Percentiles rank a stretch among this genome's conserved stretches.
These are phyloP conservation scores for Suillus clintonianus DNA, from an alignment of 768 basidiomycete genomes.

Conservation along the genomic window DNA sequence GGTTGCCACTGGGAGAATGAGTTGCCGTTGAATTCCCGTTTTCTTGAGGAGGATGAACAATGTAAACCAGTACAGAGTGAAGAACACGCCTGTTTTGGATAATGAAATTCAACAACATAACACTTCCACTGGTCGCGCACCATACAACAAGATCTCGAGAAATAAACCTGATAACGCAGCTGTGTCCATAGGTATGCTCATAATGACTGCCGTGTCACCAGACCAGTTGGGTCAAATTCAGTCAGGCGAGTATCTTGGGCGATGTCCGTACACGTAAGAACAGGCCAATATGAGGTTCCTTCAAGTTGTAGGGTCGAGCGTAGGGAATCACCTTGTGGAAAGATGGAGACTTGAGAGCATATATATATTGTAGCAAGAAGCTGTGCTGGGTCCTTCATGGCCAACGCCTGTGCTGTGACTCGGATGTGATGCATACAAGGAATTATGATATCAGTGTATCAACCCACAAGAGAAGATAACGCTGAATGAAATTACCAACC, in stretches of 20 bases:
- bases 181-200: background rate
- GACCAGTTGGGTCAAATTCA: background rate
- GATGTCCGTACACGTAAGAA: background rate
- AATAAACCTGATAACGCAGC: background rate
- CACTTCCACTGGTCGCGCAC: background rate
- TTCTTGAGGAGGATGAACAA: background rate
- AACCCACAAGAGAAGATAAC: background rate
- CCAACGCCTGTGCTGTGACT: background rate
- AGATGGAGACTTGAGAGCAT: background rate
- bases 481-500: background rate
- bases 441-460: background rate
- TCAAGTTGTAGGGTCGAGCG: background rate
- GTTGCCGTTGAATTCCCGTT: background rate
- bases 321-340: background rate
- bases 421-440: background rate
- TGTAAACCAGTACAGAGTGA: background rate
- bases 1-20: background rate
- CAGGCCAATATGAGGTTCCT: background rate
- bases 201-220: background rate
- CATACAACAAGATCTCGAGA: background rate
- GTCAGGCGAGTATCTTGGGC: background rate
- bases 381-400: background rate
- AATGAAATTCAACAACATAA: background rate
- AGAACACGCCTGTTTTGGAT: background rate
- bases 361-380: background rate